Evolutionary conservation across 2,329 filamentous ascomycete genomes (phyloP).

Genomic region (Botrytis elliptica): DNA sequence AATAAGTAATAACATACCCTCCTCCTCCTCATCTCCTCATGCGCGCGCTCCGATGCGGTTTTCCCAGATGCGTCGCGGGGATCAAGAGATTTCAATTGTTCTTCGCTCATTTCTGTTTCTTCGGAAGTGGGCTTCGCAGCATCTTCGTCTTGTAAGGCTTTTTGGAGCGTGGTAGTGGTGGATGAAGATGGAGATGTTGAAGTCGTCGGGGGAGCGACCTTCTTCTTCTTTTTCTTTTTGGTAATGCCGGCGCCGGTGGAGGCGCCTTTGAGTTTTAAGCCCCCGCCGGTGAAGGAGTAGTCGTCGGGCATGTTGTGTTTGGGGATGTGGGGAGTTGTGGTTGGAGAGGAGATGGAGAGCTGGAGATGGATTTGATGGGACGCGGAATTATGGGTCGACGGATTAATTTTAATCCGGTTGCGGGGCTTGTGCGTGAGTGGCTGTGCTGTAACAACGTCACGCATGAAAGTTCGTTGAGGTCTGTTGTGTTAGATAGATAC

Average conservation of each 20-base stretch:
- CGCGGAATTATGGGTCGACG: neutral
- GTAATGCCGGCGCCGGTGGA: constrained; percentile 62
- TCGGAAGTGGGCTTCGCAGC: constrained; percentile 24
- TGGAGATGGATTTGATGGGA: neutral
- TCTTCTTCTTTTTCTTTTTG: constrained; percentile 57
- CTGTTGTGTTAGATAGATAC: neutral
- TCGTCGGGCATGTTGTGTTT: constrained; percentile 66
- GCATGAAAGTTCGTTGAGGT: neutral
- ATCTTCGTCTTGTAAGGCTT: constrained; percentile 34
- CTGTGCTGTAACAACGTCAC: neutral
- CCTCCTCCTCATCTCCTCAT: constrained; percentile 79
- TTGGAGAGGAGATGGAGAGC: neutral
- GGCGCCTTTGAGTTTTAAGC: constrained; percentile 81
- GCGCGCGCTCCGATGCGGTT: constrained; percentile 78
- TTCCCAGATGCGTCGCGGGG: constrained; percentile 51
- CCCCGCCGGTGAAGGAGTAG: constrained; percentile 66
- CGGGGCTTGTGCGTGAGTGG: neutral
- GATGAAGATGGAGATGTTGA: neutral
- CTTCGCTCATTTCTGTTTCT: constrained; percentile 24
- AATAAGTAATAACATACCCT: constrained; percentile 54
- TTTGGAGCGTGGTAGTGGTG: constrained; percentile 48
- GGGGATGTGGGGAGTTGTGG: neutral
- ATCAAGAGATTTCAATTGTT: constrained; percentile 34
- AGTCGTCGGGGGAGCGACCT: constrained; percentile 35
- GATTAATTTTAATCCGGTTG: neutral